Evolutionary conservation across 1,284 basidiomycete species (phyloP), one percentile per base, ranked within the genome.

Genomic region (Phellopilus nigrolimitatus): DNA sequence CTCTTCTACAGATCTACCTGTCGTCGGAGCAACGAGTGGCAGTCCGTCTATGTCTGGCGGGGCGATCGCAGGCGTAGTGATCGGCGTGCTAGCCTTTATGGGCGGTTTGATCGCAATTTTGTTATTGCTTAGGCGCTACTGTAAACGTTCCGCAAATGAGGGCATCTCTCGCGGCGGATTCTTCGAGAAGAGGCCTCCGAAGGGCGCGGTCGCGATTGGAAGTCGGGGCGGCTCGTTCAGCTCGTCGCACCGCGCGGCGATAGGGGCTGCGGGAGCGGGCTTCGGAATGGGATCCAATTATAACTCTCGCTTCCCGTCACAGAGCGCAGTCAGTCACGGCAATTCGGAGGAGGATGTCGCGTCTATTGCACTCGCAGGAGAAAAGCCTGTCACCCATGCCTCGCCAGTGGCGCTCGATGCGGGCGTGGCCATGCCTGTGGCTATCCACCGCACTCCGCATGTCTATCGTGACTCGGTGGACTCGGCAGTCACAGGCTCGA

Each of bases 31-130:
- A 27, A 48, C 49, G 7, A 37, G 10, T n/a, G 41, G 43, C 22
- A 21, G 37, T 21, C 39, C 38, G 3, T 21, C 41, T 19, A 15
- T 54, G 38, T 38, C 47, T 13, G 24, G 47, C 17, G 53, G 53
- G 19, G 48, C 37, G 15, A 46, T 54, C 24, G 53, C 53, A 21
- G 53, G 53, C 13, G 42, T 54, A 9, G 53, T 54, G 25, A 50
- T 54, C 27, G 53, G 53, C 17, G 37, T 21, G 9, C 15, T 54
- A 15, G 48, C 33, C n/a, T 45, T 50, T 27, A 40, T 50, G 39
- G 34, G 27, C 15, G 46, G 36, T 3, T 25, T 45, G 37, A 33
- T 44, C 28, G 40, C 37, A 15, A 19, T 37, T 4, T 13, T 50
- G 22, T 6, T 49, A 10, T 17, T 54, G 21, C 22, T 54, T 17